Base-by-base conservation (phyloP, 2,329 filamentous ascomycete genomes). In the Verticillium isaacii region DNA sequence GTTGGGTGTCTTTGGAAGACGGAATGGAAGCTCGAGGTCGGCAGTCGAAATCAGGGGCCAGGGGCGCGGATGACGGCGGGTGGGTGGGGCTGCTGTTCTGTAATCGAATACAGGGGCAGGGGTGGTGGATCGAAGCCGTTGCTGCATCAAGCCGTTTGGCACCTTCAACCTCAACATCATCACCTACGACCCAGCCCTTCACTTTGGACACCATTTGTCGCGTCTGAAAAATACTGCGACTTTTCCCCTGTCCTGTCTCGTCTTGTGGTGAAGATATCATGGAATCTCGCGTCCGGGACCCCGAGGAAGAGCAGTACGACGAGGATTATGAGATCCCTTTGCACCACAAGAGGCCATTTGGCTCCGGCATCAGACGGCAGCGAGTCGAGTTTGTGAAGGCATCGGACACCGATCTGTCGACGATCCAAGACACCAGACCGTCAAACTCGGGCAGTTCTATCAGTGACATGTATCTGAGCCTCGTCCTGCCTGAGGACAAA, bases 391-490 rank as follows among this genome's bases (percentile, higher is more conserved):
- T 88, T 66, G 83, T 88, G n/a, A 80, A 78, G 25, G 85, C 84
- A 8, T 76, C 79, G 29, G 75, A 77, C 32, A 73, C 73, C 1
- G 72, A 76, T 12, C 62, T 71, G 15, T 71, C 68, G 9, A 67
- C 71, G 2, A 71, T 69, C 15, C 64, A 66, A 1, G 52, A 72
- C 9, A 62, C 67, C 15, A 71, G 72, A 32, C 64, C 67, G 29
- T 67, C 70, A 17, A 67, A 63, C 7, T 63, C 64, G 6, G 68
- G 65, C 15, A 61, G 66, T 3, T 74, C 74, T 7, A 71, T 85
- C 37, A 80, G 85, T 1, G 85, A 91, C 61, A 75, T 85, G 56
- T 92, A 92, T 67, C 81, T 91, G 32, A 85, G 82, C 63, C 81
- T 92, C 62, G 89, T 92, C 23, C 76, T 90, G n/a, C 78, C 80